Evolutionary conservation across 148 eudicot genomes (phyloP).

Genomic region (Vaccinium myrtillus): DNA sequence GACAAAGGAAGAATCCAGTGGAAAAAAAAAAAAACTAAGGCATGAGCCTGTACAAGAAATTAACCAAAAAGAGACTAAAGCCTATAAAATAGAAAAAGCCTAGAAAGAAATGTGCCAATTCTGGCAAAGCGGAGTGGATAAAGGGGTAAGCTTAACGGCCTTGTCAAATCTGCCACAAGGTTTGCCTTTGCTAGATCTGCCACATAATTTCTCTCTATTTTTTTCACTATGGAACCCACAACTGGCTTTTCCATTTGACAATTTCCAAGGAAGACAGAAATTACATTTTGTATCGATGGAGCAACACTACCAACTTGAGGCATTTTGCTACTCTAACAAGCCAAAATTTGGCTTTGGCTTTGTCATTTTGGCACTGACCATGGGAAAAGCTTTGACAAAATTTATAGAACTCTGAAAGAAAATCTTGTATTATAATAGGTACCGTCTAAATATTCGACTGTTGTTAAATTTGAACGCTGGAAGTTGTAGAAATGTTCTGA

Average conservation of each 20-base stretch:
- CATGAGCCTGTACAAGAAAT: too few species aligned
- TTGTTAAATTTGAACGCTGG: background rate
- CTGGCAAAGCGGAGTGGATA: too few species aligned
- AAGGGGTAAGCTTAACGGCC: too few species aligned
- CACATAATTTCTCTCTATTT: background rate
- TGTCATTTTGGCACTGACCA: background rate
- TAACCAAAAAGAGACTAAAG: too few species aligned
- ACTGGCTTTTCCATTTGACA: too few species aligned
- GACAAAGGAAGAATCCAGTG: too few species aligned
- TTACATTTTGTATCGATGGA: background rate
- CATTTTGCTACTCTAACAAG: background rate
- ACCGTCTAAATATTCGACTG: background rate
- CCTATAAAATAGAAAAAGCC: too few species aligned
- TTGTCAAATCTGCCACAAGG: background rate
- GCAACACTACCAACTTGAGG: background rate
- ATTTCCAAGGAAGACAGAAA: too few species aligned
- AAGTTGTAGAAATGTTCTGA: background rate
- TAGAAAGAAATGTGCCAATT: too few species aligned
- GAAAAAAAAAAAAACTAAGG: too few species aligned
- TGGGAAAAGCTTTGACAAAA: background rate
- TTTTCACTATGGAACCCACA: background rate
- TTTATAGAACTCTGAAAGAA: background rate
- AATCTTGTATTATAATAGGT: too few species aligned
- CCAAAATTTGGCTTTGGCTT: background rate
- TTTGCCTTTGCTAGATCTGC: background rate